Conservation (phyloP, 2,329 filamentous ascomycete genomes). For the Colletotrichum cereale region DNA sequence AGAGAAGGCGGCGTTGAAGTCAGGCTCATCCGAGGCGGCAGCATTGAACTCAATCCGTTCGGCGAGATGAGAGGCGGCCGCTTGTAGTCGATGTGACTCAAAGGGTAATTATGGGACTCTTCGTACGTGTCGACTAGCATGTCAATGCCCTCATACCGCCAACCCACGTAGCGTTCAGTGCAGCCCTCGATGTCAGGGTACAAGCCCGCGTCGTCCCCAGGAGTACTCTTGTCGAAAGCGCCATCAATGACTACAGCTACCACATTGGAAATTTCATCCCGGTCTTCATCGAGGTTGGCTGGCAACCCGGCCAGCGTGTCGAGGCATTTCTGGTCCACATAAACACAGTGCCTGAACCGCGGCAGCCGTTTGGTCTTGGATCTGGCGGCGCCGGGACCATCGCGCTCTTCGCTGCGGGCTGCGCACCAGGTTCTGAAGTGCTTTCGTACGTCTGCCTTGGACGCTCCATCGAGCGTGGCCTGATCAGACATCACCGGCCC, state of each 20-base stretch:
- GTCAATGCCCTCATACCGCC: neutral
- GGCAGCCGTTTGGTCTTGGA: neutral
- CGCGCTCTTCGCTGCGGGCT: neutral
- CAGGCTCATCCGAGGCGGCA: constrained; percentile 9
- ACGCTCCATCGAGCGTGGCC: constrained; percentile 25
- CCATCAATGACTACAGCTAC: constrained; percentile 12
- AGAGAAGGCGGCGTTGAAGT: constrained; percentile 44
- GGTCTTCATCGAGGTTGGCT: neutral
- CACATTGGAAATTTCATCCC: neutral
- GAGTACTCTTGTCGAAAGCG: neutral
- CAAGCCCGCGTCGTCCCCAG: neutral
- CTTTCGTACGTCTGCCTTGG: constrained; percentile 5
- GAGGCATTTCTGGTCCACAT: constrained; percentile 14
- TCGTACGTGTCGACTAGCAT: constrained; percentile 5
- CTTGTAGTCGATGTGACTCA: constrained; percentile 3
- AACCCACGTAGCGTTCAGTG: constrained; percentile 17
- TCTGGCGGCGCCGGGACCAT: neutral
- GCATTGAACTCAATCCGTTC: neutral
- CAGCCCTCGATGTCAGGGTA: constrained; percentile 18
- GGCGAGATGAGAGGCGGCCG: constrained; percentile 14
- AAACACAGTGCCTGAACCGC: constrained; percentile 3
- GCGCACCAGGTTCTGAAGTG: neutral
- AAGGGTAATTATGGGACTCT: neutral
- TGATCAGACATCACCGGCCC: constrained; percentile 23
- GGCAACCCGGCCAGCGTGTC: neutral